Base-by-base conservation (phyloP, 2,329 filamentous ascomycete species). In the Magnaporthiopsis poae region DNA sequence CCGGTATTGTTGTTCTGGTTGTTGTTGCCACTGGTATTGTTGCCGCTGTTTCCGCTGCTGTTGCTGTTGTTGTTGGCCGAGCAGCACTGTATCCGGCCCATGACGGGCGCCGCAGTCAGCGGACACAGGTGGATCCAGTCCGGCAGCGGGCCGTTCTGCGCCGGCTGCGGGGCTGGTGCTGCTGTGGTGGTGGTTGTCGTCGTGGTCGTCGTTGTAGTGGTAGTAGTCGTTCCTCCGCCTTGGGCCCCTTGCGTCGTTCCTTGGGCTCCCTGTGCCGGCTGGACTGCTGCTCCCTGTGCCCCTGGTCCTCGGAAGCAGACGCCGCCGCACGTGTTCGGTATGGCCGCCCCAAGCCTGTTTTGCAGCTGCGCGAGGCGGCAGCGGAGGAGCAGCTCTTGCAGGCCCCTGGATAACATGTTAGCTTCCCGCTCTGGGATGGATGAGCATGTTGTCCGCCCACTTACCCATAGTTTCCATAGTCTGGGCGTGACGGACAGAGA, bases 271-370 rank as follows among this genome's bases (percentile, higher is more conserved):
- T 56, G 46, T 5, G 46, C 46, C 46, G 46, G 18, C 21, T 56
- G 46, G 9, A 21, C 21, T 4, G 46, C 8, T 11, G 21, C n/a
- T 11, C 21, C 46, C n/a, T 56, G 46, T 4, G 46, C 46, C 21
- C 46, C 46, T 11, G 46, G 46, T 21, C 46, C 46, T 7, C 56
- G 64, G 56, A 60, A 65, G 64, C 56, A 61, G 56, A 65, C 35
- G 33, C 64, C 64, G 56, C 64, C 64, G 64, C 64, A 65, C 31
- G 64, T 27, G 64, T 29, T 65, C 31, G 56, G 64, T 27, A 65
- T 33, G 11, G 59, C 64, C 7, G 33, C 56, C 64, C 64, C 64
- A 8, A 64, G 62, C 62, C 39, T 52, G 62, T 64, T 56, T 12
- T 46, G 39, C 25, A 52, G 36, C 36, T 64, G 62, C 12, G 62